phyloP scores from a whole-genome alignment of 352 stramenopile species.

The Globisporangium parvum region DNA sequence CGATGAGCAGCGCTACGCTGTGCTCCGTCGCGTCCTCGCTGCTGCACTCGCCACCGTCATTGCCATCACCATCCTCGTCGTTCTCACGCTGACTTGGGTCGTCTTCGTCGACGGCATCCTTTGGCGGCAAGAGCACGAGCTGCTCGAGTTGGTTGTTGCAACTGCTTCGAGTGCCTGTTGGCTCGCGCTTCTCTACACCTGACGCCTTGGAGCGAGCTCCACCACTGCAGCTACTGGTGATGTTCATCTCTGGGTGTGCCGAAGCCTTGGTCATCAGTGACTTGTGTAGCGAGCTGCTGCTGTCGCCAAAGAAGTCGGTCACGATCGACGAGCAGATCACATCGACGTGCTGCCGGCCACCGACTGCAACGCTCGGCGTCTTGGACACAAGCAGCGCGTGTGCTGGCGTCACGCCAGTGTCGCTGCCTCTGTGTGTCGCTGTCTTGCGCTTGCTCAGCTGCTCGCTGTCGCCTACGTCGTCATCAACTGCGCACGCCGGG shows the following conservation, averaged over 20 bases:
- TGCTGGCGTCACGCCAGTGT: no score
- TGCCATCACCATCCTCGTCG: background rate
- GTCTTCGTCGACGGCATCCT: background rate
- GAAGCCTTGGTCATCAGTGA: background rate
- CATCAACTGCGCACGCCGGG: conserved; percentile 4
- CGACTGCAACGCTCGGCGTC: background rate
- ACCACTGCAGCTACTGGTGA: background rate
- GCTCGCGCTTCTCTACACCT: background rate
- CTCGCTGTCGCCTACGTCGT: background rate
- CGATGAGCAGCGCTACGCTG: conserved; percentile 8
- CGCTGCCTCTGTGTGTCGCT: background rate
- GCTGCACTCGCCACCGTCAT: no score
- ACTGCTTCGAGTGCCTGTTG: background rate
- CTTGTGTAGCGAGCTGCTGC: background rate
- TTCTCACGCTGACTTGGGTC: background rate
- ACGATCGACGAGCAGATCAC: conserved; percentile 41
- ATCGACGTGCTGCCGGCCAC: conserved; percentile 21
- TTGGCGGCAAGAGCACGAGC: background rate
- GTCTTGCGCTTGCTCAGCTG: background rate
- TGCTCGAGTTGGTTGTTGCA: conserved; percentile 11
- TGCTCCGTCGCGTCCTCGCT: conserved; percentile 1
- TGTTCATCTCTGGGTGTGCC: no score
- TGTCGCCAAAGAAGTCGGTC: conserved; percentile 28
- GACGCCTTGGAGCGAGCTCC: background rate
- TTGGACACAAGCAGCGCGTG: background rate